phyloP scores from a whole-genome alignment of 495 filamentous ascomycete species.

The Polyplosphaeria fusca region DNA sequence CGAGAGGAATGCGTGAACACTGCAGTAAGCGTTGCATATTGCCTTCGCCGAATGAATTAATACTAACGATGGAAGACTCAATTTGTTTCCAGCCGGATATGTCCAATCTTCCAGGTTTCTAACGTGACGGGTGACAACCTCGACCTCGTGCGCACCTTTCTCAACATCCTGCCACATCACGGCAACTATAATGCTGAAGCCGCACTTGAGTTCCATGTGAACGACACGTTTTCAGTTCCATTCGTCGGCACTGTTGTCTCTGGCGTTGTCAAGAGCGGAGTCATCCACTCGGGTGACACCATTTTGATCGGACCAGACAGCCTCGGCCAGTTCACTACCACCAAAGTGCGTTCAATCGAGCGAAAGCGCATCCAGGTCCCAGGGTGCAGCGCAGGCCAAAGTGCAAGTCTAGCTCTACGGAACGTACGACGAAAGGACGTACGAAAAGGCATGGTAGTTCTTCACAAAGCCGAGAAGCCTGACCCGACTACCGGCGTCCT shows the following conservation, averaged over 20 bases:
- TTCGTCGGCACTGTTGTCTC: slow-evolving; percentile 96
- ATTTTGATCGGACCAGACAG: slow-evolving; percentile 90
- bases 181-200: slow-evolving; percentile 86
- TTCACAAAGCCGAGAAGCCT: slow-evolving; percentile 70
- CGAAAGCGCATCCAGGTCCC: slow-evolving; percentile 90
- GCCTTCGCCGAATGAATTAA: background rate
- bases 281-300: slow-evolving; percentile 85
- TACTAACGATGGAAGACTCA: slow-evolving; percentile 55
- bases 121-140: slow-evolving; percentile 93
- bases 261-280: slow-evolving; percentile 82
- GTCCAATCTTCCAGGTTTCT: slow-evolving; percentile 95
- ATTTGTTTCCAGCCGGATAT: slow-evolving; percentile 92
- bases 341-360: slow-evolving; percentile 88
- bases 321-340: slow-evolving; percentile 86
- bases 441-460: slow-evolving; percentile 95
- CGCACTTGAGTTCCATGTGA: slow-evolving; percentile 92
- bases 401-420: slow-evolving; percentile 85
- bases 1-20: slow-evolving; percentile 91
- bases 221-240: slow-evolving; percentile 98
- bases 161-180: slow-evolving; percentile 94
- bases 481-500: slow-evolving; percentile 30
- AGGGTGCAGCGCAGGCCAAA: slow-evolving; percentile 86
- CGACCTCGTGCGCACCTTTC: slow-evolving; percentile 76
- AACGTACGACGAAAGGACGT: slow-evolving; percentile 87
- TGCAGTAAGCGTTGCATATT: slow-evolving; percentile 46